These are phyloP conservation scores for Boletus tomentosulus DNA, from an alignment of 768 basidiomycete genomes.

Conservation along the genomic window DNA sequence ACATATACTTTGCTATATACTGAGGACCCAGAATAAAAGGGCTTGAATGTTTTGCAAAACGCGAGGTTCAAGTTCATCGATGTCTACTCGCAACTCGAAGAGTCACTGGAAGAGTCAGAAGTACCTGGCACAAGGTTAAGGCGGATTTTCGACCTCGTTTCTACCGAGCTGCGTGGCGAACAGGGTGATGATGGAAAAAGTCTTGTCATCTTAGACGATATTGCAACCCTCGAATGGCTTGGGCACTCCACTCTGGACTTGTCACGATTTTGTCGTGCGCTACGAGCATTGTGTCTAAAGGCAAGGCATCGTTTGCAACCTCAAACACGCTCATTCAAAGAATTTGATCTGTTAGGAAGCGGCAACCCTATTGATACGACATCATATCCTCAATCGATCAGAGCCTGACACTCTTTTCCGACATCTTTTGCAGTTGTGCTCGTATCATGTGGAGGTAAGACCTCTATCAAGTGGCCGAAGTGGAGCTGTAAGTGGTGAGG, in stretches of 20 bases:
- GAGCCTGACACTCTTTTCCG: conserved; percentile 61
- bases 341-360: conserved; percentile 36
- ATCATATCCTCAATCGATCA: conserved; percentile 51
- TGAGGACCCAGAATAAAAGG: conserved; percentile 22
- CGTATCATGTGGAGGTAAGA: conserved; percentile 68
- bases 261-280: conserved; percentile 54
- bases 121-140: conserved; percentile 17
- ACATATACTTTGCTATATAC: background rate
- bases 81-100: conserved; percentile 36
- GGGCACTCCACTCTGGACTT: conserved; percentile 53
- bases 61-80: conserved; percentile 54
- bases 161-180: conserved; percentile 19
- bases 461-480: conserved; percentile 73
- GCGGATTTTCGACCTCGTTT: conserved; percentile 36
- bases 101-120: background rate
- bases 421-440: conserved; percentile 55
- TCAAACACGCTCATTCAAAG: background rate
- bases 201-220: conserved; percentile 63
- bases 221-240: conserved; percentile 67
- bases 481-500: conserved; percentile 76
- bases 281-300: conserved; percentile 53
- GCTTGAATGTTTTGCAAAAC: conserved; percentile 33
- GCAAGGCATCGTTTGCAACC: conserved; percentile 28
- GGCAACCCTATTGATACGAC: conserved; percentile 57
- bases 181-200: conserved; percentile 11